Base-by-base conservation (phyloP, 2,329 filamentous ascomycete genomes). In the Fusarium nodosum region DNA sequence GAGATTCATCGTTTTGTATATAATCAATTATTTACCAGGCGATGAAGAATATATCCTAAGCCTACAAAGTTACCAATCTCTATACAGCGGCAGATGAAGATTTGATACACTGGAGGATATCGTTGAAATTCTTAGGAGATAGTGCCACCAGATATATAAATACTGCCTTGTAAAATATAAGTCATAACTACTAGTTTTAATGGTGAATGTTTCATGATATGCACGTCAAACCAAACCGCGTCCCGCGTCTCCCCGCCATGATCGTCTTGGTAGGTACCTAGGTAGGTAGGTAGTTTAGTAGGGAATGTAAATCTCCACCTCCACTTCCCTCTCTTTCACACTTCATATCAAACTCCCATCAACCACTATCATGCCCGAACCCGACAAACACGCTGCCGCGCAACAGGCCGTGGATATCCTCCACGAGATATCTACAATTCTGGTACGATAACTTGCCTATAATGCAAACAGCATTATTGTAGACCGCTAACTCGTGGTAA, bases 361-460 rank as follows among this genome's bases (percentile, higher is more conserved):
- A 46, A 58, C 33, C 5, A 13, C 39, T 80, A 69, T 78, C 78
- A 78, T 81, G 77, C 87, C 89, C 69, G 82, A 85, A 56, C 81
- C 76, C 57, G 87, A 89, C 64, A 93, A 93, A 80, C 90, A 92
- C 78, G 87, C 88, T 72, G 92, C 92, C 28, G 93, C 93, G 20
- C 90, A 93, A 73, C 91, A 95, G 76, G 92, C 92, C 53, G 92
- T 96, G 67, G 91, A 94, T 77, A 93, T 95, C 48, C 86, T 94
- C 31, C 89, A 93, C 73, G 93, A 96, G 78, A 95, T 96, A 71
- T 91, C 95, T 52, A 96, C 93, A 42, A 91, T 99, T 56, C 86
- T 99, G 71, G 95, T 97, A 82, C 73, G 88, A 82, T 41, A 16
- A 20, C 16, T 24, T 9, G 8, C 18, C 16, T 8, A 12, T n/a